Evolutionary conservation across 1,284 basidiomycete genomes (phyloP).

Genomic region (Stereum hirsutum): DNA sequence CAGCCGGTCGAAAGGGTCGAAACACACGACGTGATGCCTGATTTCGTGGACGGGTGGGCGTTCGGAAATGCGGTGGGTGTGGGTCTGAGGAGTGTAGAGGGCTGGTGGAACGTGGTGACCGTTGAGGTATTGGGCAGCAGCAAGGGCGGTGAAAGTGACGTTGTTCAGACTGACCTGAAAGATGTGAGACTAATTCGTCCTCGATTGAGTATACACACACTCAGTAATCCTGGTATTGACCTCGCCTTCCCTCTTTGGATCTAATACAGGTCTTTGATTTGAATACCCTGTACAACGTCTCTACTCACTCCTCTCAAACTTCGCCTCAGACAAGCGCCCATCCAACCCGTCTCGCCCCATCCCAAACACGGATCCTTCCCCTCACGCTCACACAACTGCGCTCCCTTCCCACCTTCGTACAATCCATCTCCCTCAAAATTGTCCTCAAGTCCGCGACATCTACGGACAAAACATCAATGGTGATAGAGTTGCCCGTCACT

Average conservation of each 20-base stretch:
- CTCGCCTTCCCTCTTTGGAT: background rate
- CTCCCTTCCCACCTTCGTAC: background rate
- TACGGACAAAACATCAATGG: background rate
- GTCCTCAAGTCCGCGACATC: background rate
- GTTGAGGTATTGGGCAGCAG: slow-evolving; percentile 9
- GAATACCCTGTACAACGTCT: too few species aligned
- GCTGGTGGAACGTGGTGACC: slow-evolving; percentile 40
- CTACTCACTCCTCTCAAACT: too few species aligned
- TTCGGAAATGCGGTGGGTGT: slow-evolving; percentile 63
- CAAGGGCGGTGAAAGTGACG: slow-evolving; percentile 1
- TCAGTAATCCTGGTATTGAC: too few species aligned
- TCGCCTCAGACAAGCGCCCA: too few species aligned
- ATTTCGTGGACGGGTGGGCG: slow-evolving; percentile 60
- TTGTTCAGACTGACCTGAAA: too few species aligned
- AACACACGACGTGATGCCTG: slow-evolving; percentile 45
- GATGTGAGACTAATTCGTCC: too few species aligned
- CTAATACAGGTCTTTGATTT: slow-evolving; percentile 26
- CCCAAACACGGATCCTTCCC: slow-evolving; percentile 52
- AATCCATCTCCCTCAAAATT: background rate
- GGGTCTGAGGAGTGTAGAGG: slow-evolving; percentile 40
- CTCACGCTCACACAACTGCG: slow-evolving; percentile 33
- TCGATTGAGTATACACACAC: too few species aligned
- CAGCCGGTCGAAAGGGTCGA: slow-evolving; percentile 27
- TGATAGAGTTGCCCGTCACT: slow-evolving; percentile 28
- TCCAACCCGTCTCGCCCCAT: slow-evolving; percentile 53